Conservation (phyloP, 192 early-diverging fungal species). For the Coemansia biformis region DNA sequence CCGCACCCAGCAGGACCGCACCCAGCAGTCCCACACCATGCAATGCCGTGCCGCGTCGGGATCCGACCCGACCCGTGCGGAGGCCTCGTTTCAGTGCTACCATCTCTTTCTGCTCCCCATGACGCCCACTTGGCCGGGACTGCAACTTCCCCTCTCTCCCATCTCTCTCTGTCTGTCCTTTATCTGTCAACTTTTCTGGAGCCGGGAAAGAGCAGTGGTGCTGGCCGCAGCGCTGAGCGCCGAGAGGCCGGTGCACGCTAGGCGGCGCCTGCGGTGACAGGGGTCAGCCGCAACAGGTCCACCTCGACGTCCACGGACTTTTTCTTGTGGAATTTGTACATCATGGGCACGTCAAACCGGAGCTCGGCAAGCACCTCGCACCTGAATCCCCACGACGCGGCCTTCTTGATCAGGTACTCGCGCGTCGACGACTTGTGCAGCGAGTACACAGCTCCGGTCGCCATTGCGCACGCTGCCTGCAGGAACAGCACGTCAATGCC, state of each 20-base stretch:
- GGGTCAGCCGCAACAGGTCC: constrained; percentile 60
- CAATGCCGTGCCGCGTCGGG: too few species aligned
- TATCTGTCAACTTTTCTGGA: too few species aligned
- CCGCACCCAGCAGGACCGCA: too few species aligned
- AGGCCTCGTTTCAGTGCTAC: too few species aligned
- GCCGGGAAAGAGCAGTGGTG: too few species aligned
- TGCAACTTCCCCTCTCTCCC: too few species aligned
- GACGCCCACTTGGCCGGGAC: too few species aligned
- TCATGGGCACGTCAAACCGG: constrained; percentile 72
- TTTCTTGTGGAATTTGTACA: constrained; percentile 78
- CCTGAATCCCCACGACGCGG: constrained; percentile 64
- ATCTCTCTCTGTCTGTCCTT: too few species aligned
- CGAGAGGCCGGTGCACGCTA: too few species aligned
- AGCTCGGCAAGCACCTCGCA: constrained; percentile 72
- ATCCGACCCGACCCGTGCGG: too few species aligned
- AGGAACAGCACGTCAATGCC: constrained; percentile 71
- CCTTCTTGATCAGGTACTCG: constrained; percentile 64
- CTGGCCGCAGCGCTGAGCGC: too few species aligned
- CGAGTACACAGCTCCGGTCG: constrained; percentile 65
- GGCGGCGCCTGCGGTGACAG: neutral
- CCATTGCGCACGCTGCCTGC: constrained; percentile 59
- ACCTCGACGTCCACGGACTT: constrained; percentile 67
- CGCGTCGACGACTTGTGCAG: constrained; percentile 75
- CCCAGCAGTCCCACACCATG: too few species aligned
- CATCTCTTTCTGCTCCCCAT: constrained; percentile 1